phyloP scores from a whole-genome alignment of 2,329 filamentous ascomycete species.

The Colletotrichum sp. region DNA sequence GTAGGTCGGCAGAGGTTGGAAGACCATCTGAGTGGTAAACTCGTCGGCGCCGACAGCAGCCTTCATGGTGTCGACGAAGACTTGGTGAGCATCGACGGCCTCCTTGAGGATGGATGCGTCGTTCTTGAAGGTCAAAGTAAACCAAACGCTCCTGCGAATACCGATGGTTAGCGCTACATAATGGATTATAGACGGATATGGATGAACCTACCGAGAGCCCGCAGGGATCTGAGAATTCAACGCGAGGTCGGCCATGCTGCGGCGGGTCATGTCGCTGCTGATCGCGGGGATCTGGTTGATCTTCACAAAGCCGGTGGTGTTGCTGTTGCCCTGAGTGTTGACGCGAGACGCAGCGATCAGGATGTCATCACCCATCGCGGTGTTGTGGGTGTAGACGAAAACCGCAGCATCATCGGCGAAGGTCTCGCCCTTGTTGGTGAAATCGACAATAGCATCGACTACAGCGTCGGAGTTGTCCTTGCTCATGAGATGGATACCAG shows the following conservation, averaged over 20 bases:
- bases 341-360: constrained; percentile 22
- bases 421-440: constrained; percentile 43
- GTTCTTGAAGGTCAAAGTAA: constrained; percentile 16
- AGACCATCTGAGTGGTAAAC: constrained; percentile 29
- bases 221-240: background rate
- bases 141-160: constrained; percentile 27
- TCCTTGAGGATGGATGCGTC: constrained; percentile 27
- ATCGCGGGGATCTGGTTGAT: background rate
- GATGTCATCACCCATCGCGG: constrained; percentile 6
- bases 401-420: constrained; percentile 28
- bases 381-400: constrained; percentile 28
- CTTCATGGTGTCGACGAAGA: constrained; percentile 19
- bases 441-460: constrained; percentile 36
- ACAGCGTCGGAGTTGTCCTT: constrained; percentile 17
- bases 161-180: constrained; percentile 11
- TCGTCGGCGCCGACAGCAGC: constrained; percentile 6
- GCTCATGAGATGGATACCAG: constrained; percentile 13
- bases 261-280: background rate
- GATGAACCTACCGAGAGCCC: background rate
- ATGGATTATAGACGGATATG: background rate
- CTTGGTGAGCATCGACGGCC: constrained; percentile 29
- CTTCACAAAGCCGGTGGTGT: background rate
- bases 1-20: constrained; percentile 42
- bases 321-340: constrained; percentile 19
- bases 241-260: background rate